A percentile compares a stretch with the other conserved stretches of the same genome.
These are phyloP conservation scores for Lentinula novae-zelandiae DNA, from an alignment of 1,284 basidiomycete species.

Conservation along the genomic window DNA sequence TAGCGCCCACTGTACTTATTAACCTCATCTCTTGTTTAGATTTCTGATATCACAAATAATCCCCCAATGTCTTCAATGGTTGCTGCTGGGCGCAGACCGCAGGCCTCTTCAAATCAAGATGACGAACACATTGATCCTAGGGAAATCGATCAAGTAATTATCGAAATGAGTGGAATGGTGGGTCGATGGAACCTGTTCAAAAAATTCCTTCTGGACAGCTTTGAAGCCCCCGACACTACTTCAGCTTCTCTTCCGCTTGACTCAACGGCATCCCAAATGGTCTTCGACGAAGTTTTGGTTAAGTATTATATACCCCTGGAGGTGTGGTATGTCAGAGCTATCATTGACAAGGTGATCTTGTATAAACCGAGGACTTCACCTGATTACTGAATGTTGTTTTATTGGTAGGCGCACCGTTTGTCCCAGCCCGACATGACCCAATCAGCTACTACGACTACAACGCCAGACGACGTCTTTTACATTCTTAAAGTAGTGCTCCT, in stretches of 20 bases:
- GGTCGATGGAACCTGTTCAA: constrained; percentile 91
- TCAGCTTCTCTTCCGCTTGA: constrained; percentile 31
- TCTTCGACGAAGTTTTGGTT: constrained; percentile 68
- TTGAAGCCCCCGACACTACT: constrained; percentile 30
- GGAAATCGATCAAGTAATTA: constrained; percentile 86
- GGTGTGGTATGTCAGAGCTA: constrained; percentile 86
- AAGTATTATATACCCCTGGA: constrained; percentile 89
- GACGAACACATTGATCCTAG: constrained; percentile 76
- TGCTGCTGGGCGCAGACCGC: constrained; percentile 35
- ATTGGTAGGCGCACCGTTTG: constrained; percentile 62
- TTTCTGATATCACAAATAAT: constrained; percentile 43
- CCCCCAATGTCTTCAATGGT: constrained; percentile 37
- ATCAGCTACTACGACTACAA: constrained; percentile 58
- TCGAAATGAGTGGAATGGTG: constrained; percentile 86
- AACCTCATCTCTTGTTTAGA: constrained; percentile 27
- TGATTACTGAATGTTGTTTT: constrained; percentile 8
- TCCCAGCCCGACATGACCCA: constrained; percentile 69
- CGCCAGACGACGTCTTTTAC: constrained; percentile 93
- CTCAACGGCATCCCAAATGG: constrained; percentile 49
- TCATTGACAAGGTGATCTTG: constrained; percentile 74
- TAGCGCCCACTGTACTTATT: not conserved
- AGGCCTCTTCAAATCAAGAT: constrained; percentile 36
- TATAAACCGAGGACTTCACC: not conserved
- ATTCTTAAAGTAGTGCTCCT: constrained; percentile 82
- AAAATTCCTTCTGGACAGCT: constrained; percentile 77